These are phyloP conservation scores for Ephemerocybe angulata DNA, from an alignment of 768 basidiomycete species.

Conservation along the genomic window DNA sequence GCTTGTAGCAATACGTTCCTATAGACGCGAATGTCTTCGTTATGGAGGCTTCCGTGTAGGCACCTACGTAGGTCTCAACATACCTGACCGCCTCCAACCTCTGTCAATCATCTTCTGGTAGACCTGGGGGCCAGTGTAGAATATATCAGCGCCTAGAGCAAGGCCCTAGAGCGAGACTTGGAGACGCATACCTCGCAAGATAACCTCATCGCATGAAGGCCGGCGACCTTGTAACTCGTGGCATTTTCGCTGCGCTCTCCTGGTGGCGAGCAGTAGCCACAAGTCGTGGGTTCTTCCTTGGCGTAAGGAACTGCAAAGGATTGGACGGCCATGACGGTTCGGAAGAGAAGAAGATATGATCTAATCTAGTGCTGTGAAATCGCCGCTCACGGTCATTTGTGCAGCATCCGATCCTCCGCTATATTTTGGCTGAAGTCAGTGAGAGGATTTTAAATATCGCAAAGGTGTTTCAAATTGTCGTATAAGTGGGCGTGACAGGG, in stretches of 20 bases:
- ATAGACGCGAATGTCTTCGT: neutral
- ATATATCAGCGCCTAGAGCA: neutral
- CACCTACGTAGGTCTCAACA: too few relatives aligned
- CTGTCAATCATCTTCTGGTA: slow-evolving; percentile 83
- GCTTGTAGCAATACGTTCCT: slow-evolving; percentile 81
- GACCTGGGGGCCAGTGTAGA: slow-evolving; percentile 36
- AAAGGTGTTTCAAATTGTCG: too few relatives aligned
- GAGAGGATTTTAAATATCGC: too few relatives aligned
- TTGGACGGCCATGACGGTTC: slow-evolving; percentile 10
- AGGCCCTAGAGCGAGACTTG: too few relatives aligned
- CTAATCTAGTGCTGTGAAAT: neutral
- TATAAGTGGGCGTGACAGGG: too few relatives aligned
- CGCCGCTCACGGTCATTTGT: too few relatives aligned
- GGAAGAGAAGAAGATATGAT: neutral
- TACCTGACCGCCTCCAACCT: slow-evolving; percentile 81
- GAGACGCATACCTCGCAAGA: slow-evolving; percentile 60
- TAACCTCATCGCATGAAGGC: slow-evolving; percentile 46
- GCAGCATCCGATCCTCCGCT: too few relatives aligned
- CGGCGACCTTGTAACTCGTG: slow-evolving; percentile 47
- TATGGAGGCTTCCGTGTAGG: neutral
- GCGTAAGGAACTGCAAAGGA: slow-evolving; percentile 39
- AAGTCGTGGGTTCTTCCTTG: slow-evolving; percentile 36
- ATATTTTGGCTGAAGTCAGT: too few relatives aligned
- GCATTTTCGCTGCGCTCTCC: slow-evolving; percentile 40
- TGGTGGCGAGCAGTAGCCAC: slow-evolving; percentile 65